Percentiles rank a stretch among this genome's conserved stretches.
Conservation (phyloP, 2,329 filamentous ascomycete species). For the Colletotrichum godetiae region DNA sequence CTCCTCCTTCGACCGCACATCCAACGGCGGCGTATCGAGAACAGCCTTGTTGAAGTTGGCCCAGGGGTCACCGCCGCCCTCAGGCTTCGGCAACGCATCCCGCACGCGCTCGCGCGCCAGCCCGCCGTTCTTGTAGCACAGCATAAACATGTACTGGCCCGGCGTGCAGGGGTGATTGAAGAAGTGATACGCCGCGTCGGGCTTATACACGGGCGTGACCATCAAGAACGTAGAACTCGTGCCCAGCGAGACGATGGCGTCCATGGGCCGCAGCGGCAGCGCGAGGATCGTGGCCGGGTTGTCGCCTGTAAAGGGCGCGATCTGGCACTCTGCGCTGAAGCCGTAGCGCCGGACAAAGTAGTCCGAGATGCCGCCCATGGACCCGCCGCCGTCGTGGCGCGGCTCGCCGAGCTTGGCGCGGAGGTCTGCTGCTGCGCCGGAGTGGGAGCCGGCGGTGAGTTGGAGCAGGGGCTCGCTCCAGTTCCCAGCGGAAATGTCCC, state of each 20-base stretch:
- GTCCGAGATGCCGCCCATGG: constrained; percentile 77
- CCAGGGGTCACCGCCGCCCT: constrained; percentile 69
- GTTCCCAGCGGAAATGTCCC: constrained; percentile 81
- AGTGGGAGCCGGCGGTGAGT: constrained; percentile 74
- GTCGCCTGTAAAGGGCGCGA: constrained; percentile 93
- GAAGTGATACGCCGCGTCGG: constrained; percentile 93
- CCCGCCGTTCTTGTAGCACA: constrained; percentile 99
- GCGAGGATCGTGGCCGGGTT: constrained; percentile 96
- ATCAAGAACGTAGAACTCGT: constrained; percentile 98
- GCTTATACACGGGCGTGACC: constrained; percentile 92
- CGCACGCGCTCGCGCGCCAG: constrained; percentile 91
- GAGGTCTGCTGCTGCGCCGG: constrained; percentile 67
- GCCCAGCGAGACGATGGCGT: constrained; percentile 94
- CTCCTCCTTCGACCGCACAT: constrained; percentile 59
- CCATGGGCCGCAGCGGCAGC: constrained; percentile 85
- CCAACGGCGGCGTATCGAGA: constrained; percentile 75
- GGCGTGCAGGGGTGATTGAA: constrained; percentile 96
- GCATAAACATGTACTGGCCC: constrained; percentile 99
- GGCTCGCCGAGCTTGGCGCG: constrained; percentile 84
- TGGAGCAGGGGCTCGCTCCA: constrained; percentile 83
- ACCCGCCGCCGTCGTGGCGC: constrained; percentile 81
- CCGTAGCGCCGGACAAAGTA: constrained; percentile 87
- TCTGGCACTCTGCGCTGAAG: constrained; percentile 78
- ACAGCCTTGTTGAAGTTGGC: constrained; percentile 82
- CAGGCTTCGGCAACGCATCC: constrained; percentile 75